Base-by-base conservation (phyloP, 371 early-diverging fungal genomes). In the Circinella umbellata region DNA sequence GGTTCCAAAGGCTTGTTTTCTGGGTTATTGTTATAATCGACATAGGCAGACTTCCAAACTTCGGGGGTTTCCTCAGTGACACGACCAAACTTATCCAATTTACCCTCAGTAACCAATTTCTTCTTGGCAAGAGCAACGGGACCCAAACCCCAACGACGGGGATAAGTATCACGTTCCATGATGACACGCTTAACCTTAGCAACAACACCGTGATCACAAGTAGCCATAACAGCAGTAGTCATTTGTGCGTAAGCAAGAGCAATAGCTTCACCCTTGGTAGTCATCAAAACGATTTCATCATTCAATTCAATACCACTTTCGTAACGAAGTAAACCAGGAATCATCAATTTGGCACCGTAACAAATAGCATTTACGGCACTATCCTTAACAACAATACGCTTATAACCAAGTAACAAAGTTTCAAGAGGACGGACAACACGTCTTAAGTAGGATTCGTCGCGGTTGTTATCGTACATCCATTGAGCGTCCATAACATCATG, bases 241-340 rank as follows among this genome's bases (percentile, higher is more conserved):
- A 99, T 99, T 80, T 94, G 91, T 34, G 99, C 98, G 72, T 95
- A 94, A 57, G 91, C 99, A 13, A 99, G 85, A 47, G 99, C 99
- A 74, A 99, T 95, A 42, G 99, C 99, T 81, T 99, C 99, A 75
- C 99, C 99, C 91, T 99, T 99, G 69, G 99, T 98, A 51, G 99
- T 98, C 92, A 99, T 99, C 72, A 99, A 82, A 27, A 99, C 98
- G 69, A 99, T 91, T 80, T 97, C 96, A 75, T 96, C 96, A 73
- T 94, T 88, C 72, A 97, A 80, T 83, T 99, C 98, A 77, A 99
- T 94, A 67, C 95, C 97, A 70, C 93, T 90, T 81, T 99, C 99
- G 80, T 95, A 99, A 68, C 98, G 95, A 64, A 99, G 88, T 17
- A 99, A 90, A 80, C 99, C 99, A 20, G 98, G 99, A 66, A 98